Evolutionary conservation across 148 eudicot genomes (phyloP).

Genomic region (Rhododendron mucronatum): DNA sequence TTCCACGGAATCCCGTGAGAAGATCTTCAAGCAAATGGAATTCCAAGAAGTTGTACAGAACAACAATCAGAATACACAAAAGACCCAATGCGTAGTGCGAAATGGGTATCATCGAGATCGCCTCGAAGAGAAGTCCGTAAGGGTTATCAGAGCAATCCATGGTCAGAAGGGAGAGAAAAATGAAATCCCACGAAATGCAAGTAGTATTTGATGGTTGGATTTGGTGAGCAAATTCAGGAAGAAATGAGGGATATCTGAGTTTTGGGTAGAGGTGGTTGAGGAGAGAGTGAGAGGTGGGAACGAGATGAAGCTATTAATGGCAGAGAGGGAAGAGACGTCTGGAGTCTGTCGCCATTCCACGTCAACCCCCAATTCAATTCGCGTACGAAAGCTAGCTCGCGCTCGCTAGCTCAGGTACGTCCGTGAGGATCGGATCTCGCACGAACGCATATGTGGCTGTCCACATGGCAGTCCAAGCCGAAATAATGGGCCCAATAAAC

Average conservation of each 20-base stretch:
- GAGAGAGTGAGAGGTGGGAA: neutral
- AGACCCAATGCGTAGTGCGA: conserved; percentile 49
- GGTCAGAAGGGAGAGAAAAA: neutral
- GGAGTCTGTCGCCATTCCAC: neutral
- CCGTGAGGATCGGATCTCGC: too few species aligned
- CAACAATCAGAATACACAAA: conserved; percentile 10
- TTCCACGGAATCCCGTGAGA: conserved; percentile 63
- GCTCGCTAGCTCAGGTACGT: neutral
- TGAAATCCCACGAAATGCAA: neutral
- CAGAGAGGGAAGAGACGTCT: neutral
- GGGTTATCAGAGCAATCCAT: conserved; percentile 32
- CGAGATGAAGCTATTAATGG: neutral
- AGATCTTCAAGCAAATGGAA: conserved; percentile 64
- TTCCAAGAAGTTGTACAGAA: conserved; percentile 69
- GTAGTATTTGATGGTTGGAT: neutral
- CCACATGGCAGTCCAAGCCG: too few species aligned
- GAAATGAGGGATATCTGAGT: neutral
- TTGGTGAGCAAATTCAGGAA: neutral
- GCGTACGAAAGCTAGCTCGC: neutral
- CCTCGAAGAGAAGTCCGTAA: conserved; percentile 38
- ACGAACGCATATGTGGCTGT: too few species aligned
- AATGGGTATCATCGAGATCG: conserved; percentile 41
- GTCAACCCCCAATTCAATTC: neutral
- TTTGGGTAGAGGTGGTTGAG: neutral
- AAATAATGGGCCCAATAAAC: too few species aligned